These are phyloP conservation scores for Curvularia lunata DNA, from an alignment of 2,329 filamentous ascomycete species.

Conservation along the genomic window DNA sequence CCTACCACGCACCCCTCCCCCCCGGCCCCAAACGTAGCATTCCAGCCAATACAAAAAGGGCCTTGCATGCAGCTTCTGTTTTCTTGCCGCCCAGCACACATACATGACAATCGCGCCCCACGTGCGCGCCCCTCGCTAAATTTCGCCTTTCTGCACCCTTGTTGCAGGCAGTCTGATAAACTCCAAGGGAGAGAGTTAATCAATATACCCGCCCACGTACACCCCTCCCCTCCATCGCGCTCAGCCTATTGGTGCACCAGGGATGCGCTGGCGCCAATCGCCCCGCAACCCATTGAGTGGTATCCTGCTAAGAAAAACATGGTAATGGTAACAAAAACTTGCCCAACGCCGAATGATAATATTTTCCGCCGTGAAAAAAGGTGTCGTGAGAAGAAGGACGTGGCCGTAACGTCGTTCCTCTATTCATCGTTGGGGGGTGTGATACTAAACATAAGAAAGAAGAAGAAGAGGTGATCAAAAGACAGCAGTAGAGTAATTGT, in stretches of 20 bases:
- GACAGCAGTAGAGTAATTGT: conserved; percentile 11
- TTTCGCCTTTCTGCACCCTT: background rate
- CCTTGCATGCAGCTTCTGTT: background rate
- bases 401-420: conserved; percentile 17
- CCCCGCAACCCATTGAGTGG: background rate
- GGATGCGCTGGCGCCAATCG: background rate
- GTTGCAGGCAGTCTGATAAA: background rate
- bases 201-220: background rate
- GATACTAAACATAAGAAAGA: conserved; percentile 35
- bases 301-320: background rate
- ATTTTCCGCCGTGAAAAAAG: conserved; percentile 14
- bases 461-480: conserved; percentile 18
- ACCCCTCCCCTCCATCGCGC: background rate
- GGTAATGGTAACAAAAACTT: background rate
- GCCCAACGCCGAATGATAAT: conserved; percentile 13
- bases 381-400: conserved; percentile 16
- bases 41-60: background rate
- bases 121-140: background rate
- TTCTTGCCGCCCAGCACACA: conserved; percentile 14
- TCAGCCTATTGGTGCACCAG: background rate
- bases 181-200: background rate
- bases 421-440: conserved; percentile 14
- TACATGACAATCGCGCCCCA: background rate
- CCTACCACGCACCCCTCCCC: background rate
- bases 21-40: background rate